phyloP scores from a whole-genome alignment of 2,329 filamentous ascomycete genomes.

The Microascus cirrosus region DNA sequence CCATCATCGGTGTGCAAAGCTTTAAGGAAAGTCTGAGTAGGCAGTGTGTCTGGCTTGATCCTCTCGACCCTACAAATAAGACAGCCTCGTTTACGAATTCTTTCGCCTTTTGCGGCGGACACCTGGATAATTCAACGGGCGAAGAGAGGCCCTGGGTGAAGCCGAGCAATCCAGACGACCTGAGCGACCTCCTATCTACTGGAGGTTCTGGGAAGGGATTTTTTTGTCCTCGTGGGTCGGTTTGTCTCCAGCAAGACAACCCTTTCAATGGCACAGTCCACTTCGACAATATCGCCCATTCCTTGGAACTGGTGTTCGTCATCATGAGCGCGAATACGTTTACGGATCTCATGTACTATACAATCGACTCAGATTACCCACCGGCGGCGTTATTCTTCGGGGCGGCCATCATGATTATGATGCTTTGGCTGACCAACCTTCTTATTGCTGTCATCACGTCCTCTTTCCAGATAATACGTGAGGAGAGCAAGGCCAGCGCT shows the following conservation, averaged over 20 bases:
- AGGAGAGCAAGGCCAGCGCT: constrained; percentile 88
- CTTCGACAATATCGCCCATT: constrained; percentile 91
- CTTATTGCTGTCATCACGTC: constrained; percentile 95
- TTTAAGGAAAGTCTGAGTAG: constrained; percentile 78
- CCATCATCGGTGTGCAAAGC: constrained; percentile 91
- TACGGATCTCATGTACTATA: constrained; percentile 87
- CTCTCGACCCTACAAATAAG: constrained; percentile 41
- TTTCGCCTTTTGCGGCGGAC: constrained; percentile 78
- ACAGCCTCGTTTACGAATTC: constrained; percentile 48
- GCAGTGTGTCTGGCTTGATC: constrained; percentile 68
- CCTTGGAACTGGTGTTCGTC: constrained; percentile 88
- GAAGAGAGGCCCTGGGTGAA: constrained; percentile 56
- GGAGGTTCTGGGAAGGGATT: constrained; percentile 63
- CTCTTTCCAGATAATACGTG: constrained; percentile 94
- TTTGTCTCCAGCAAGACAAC: constrained; percentile 69
- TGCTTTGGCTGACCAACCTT: constrained; percentile 92
- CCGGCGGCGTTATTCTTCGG: constrained; percentile 70
- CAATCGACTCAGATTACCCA: constrained; percentile 84
- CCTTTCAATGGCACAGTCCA: constrained; percentile 79
- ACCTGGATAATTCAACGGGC: constrained; percentile 51
- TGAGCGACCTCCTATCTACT: constrained; percentile 37
- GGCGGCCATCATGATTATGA: constrained; percentile 75
- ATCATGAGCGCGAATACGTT: constrained; percentile 99
- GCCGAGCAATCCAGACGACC: constrained; percentile 19
- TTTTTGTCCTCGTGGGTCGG: constrained; percentile 72